A percentile compares a stretch with the other conserved stretches of the same genome.
phyloP scores from a whole-genome alignment of 2,329 filamentous ascomycete species.

The Celoporthe dispersa region DNA sequence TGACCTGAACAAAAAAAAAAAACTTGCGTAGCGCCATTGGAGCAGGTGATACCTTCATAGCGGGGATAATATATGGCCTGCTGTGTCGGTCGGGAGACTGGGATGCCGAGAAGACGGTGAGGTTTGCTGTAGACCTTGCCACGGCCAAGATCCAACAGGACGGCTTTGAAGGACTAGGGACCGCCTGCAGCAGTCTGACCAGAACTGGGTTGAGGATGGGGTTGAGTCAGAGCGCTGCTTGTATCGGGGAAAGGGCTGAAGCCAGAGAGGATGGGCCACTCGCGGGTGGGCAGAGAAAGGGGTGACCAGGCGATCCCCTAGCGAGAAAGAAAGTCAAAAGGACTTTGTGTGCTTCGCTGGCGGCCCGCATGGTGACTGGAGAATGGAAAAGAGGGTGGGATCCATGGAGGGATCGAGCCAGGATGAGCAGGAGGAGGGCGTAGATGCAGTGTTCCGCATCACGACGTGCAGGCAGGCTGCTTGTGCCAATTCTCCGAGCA shows the following conservation, averaged over 20 bases:
- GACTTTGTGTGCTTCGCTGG: conserved; percentile 8
- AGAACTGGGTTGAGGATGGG: conserved; percentile 4
- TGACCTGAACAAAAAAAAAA: conserved; percentile 15
- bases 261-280: conserved; percentile 31
- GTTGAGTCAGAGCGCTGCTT: conserved; percentile 22
- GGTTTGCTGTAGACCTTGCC: conserved; percentile 65
- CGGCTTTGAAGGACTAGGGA: conserved; percentile 62
- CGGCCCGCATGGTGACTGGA: conserved; percentile 9
- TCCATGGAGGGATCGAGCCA: not conserved
- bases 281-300: conserved; percentile 15
- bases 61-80: conserved; percentile 69
- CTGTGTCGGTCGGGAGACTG: conserved; percentile 54
- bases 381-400: not conserved
- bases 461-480: conserved; percentile 20
- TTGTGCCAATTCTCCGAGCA: conserved; percentile 21
- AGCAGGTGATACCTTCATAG: conserved; percentile 77
- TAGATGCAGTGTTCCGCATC: conserved; percentile 24
- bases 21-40: conserved; percentile 62
- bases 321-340: conserved; percentile 11
- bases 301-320: conserved; percentile 8
- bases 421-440: not conserved
- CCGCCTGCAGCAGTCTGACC: conserved; percentile 23
- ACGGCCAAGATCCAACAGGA: conserved; percentile 70
- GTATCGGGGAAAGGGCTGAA: conserved; percentile 5
- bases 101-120: conserved; percentile 52